Base-by-base conservation (phyloP, 1,284 basidiomycete genomes). In the Ustilago nuda region DNA sequence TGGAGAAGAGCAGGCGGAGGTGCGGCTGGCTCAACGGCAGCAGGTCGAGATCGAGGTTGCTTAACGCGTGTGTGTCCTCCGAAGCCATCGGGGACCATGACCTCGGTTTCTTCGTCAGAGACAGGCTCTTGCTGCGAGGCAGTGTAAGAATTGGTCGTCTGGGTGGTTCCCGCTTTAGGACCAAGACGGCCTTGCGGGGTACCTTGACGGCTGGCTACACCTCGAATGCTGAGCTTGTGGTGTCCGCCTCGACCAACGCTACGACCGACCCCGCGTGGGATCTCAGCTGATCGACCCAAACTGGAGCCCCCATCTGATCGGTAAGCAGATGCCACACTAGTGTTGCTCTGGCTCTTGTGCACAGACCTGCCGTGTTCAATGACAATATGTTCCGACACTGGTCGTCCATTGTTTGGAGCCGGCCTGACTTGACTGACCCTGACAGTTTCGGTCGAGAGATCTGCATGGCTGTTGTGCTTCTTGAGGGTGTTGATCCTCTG, bases 11-110 rank as follows among this genome's bases (percentile, higher is more conserved):
- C 50, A 15, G 61, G 46, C 30, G 54, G 54, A 7, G 64, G 23
- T 36, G 43, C 43, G 43, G 43, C 13, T 45, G 64, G 7, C 15
- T 17, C 55, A 15, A 41, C 32, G 8, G 50, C 43, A 23, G 33
- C 30, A 13, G 35, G 27, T 30, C 54, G 59, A 30, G 60, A 51
- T 41, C 67, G 39, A 8, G 67, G 56, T 56, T 67, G 67, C 41
- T 63, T 72, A 35, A 50, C 35, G 30, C 76, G 68, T 3, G 51
- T 61, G 37, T 77, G 76, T n/a, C 78, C 78, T 15, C 80, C 80
- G 30, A 82, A 82, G 23, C 80, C 80, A 39, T 82, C 80, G 0
- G 80, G 73, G 4, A 81, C 45, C 61, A 79, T 63, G 43, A 78
- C 61, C 23, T 77, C 70, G 33, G 73, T 76, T 52, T 76, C 66